Evolutionary conservation across 2,329 filamentous ascomycete genomes (phyloP), one percentile per base, ranked within the genome.

Genomic region (Hymenoscyphus linearis): DNA sequence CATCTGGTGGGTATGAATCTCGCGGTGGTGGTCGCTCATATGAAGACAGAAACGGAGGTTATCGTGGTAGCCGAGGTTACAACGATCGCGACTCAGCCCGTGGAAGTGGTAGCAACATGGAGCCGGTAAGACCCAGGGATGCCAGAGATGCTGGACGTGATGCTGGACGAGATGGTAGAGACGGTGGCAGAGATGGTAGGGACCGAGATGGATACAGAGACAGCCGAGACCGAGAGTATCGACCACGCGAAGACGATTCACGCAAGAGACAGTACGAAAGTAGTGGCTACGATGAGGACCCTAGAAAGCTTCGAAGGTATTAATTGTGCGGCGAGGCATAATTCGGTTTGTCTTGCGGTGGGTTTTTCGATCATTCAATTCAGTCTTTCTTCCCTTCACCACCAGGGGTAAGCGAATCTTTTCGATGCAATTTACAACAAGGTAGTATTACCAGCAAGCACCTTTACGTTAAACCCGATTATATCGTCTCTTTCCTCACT

Each of bases 251-350:
- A 60, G 78, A 82, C 62, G 75, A 77, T 54, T 71, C 84, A 52
- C 74, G 81, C 53, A 84, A 84, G 76, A 75, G 82, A 72, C 75
- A 74, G 64, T 71, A 78, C 73, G 84, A 86, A 52, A 64, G 65
- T 75, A 92, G 96, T 58, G 82, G 86, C 58, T 91, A 89, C 75
- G 92, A 96, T 57, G 91, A 96, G 72, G 93, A 96, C 75, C 83
- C 85, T 56, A 76, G 72, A 62, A 88, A 88, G 75, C 73, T 87
- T 64, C 84, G 85, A 66, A 83, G 85, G 66, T 88, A 88, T 76
- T 86, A 78, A 78, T 50, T 50, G 72, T 72, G 73, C 72, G 74
- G 60, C 64, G 73, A 64, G 63, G 61, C 65, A 64, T 65, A 58
- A 60, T 44, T 34, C 58, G 65, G 65, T 69, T 71, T 69, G 67